Conservation (phyloP, 345 rosid species). For the Punica granatum region DNA sequence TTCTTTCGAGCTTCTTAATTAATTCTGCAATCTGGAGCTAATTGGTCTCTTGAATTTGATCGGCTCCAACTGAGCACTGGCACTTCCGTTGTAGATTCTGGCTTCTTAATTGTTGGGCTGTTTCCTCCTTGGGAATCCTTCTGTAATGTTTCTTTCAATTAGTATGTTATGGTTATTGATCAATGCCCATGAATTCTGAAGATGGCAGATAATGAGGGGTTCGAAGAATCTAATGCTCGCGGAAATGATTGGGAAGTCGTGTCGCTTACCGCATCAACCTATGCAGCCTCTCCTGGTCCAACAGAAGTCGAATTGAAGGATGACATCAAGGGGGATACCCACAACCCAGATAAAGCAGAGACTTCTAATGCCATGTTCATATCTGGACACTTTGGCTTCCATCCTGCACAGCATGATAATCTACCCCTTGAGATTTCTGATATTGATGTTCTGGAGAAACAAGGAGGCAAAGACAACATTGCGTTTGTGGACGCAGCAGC, state of each 20-base stretch:
- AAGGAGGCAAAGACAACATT: slow-evolving; percentile 28
- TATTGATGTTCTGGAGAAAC: slow-evolving; percentile 24
- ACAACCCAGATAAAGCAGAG: slow-evolving; percentile 35
- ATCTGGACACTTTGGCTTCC: slow-evolving; percentile 77
- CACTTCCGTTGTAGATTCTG: no score
- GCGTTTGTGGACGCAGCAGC: slow-evolving; percentile 28
- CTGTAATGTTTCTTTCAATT: no score
- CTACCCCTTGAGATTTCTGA: slow-evolving; percentile 32
- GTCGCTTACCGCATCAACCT: slow-evolving; percentile 83
- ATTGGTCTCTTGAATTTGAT: not conserved
- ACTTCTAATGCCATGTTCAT: slow-evolving; percentile 58
- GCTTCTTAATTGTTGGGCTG: no score
- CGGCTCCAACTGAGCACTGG: no score
- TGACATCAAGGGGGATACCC: slow-evolving; percentile 20
- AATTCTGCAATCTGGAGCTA: not conserved
- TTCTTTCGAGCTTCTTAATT: not conserved
- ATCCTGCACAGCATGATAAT: slow-evolving; percentile 65
- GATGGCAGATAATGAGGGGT: slow-evolving; percentile 54
- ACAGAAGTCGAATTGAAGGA: slow-evolving; percentile 32
- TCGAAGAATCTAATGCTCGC: slow-evolving; percentile 31
- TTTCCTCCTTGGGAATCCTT: no score
- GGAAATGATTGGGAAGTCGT: slow-evolving; percentile 97
- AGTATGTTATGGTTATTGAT: no score
- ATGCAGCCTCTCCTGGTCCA: slow-evolving; percentile 89
- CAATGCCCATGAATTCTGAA: not conserved